phyloP scores from a whole-genome alignment of 2,329 filamentous ascomycete species.

The Fusarium irregulare region DNA sequence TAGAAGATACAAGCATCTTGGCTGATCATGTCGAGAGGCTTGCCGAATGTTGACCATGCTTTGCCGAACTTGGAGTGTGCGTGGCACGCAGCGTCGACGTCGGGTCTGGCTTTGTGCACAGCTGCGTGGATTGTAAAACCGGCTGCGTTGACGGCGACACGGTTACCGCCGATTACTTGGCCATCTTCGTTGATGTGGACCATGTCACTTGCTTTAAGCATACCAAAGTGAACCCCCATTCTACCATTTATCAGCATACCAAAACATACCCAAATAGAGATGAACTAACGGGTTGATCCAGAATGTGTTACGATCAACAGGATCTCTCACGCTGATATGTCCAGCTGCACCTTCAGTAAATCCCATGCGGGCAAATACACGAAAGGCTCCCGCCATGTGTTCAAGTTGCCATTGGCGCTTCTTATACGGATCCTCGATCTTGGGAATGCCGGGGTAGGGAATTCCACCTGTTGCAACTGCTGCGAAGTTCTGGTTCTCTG shows the following conservation, averaged over 20 bases:
- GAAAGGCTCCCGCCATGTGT: constrained; percentile 60
- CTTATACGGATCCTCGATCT: constrained; percentile 61
- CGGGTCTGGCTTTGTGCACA: constrained; percentile 68
- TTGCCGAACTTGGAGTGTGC: constrained; percentile 69
- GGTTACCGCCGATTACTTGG: constrained; percentile 69
- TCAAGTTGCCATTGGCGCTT: constrained; percentile 53
- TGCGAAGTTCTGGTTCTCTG: constrained; percentile 41
- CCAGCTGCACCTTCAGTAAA: constrained; percentile 72
- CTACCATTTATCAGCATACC: constrained; percentile 11
- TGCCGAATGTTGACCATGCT: constrained; percentile 70
- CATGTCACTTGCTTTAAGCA: constrained; percentile 71
- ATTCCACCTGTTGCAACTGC: constrained; percentile 48
- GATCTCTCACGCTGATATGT: constrained; percentile 73
- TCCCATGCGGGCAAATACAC: constrained; percentile 59
- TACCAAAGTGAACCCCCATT: constrained; percentile 69
- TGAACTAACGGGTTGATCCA: constrained; percentile 69
- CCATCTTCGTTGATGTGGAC: constrained; percentile 70
- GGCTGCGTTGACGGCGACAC: constrained; percentile 65
- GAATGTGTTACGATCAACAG: constrained; percentile 67
- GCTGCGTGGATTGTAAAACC: constrained; percentile 73
- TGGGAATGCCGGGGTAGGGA: constrained; percentile 63
- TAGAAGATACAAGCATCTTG: constrained; percentile 70
- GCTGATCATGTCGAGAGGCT: constrained; percentile 70
- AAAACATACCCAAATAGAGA: no score
- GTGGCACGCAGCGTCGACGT: constrained; percentile 71